These are phyloP conservation scores for Aspergillus pseudonomiae DNA, from an alignment of 2,329 filamentous ascomycete genomes.

Conservation along the genomic window DNA sequence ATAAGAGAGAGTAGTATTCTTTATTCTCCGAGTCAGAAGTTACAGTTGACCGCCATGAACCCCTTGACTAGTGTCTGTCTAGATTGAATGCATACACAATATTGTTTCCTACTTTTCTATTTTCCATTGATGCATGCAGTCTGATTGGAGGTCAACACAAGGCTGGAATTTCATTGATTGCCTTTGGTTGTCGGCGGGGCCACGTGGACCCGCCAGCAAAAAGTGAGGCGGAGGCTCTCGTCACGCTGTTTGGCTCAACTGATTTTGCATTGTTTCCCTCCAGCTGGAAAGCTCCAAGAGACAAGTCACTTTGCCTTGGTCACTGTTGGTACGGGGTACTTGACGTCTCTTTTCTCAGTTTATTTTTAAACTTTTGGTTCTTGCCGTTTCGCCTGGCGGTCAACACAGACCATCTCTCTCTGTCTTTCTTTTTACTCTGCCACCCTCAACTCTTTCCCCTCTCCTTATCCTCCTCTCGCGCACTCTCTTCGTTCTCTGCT, in stretches of 20 bases:
- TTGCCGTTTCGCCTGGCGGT: constrained; percentile 20
- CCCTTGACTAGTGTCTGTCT: not conserved
- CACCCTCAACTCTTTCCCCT: constrained; percentile 16
- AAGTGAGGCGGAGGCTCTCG: constrained; percentile 29
- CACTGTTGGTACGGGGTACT: not conserved
- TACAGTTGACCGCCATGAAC: not conserved
- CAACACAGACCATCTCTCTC: constrained; percentile 12
- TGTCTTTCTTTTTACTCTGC: constrained; percentile 6
- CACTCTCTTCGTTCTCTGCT: not conserved
- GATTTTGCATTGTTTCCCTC: constrained; percentile 5
- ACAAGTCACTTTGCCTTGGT: constrained; percentile 6
- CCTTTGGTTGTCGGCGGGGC: constrained; percentile 22
- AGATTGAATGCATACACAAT: not conserved
- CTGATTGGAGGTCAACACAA: constrained; percentile 3
- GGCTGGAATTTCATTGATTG: not conserved
- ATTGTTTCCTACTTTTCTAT: not conserved
- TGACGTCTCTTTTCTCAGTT: not conserved
- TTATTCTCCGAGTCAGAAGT: not conserved
- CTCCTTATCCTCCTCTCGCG: constrained; percentile 10
- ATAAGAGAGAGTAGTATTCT: not conserved
- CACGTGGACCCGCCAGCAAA: constrained; percentile 29
- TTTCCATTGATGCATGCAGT: not conserved
- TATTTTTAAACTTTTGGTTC: constrained; percentile 3
- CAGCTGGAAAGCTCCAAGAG: constrained; percentile 2
- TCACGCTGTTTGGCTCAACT: constrained; percentile 7